A percentile compares a stretch with the other conserved stretches of the same genome.
Conservation (phyloP, 768 basidiomycete species). For the Kwoniella dejecticola region DNA sequence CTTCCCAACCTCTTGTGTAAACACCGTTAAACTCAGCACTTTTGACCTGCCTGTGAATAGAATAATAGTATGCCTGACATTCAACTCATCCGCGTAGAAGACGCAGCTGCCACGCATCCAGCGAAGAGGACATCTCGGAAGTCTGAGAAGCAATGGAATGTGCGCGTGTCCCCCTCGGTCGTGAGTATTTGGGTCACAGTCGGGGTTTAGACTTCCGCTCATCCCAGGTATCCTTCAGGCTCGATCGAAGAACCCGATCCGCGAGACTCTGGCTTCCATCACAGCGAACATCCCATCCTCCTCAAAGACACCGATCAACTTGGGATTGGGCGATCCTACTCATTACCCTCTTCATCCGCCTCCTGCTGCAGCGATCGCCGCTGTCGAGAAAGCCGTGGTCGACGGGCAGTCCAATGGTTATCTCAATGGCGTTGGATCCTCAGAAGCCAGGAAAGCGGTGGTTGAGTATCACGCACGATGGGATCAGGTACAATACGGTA, state of each 20-base stretch:
- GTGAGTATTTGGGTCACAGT: constrained; percentile 25
- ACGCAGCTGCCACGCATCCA: not conserved
- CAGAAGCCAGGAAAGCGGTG: constrained; percentile 51
- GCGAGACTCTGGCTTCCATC: constrained; percentile 44
- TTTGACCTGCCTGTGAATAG: no score
- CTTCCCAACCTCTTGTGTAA: no score
- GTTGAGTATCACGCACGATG: constrained; percentile 54
- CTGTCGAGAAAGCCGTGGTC: constrained; percentile 41
- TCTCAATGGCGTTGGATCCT: constrained; percentile 45
- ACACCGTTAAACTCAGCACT: no score
- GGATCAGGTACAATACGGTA: constrained; percentile 43
- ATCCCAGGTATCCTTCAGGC: constrained; percentile 24
- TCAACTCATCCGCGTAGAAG: constrained; percentile 20
- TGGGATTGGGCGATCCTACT: constrained; percentile 56
- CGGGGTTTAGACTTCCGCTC: not conserved
- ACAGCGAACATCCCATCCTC: constrained; percentile 37
- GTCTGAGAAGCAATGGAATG: constrained; percentile 33
- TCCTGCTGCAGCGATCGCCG: constrained; percentile 40
- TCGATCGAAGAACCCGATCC: constrained; percentile 50
- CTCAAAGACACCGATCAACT: constrained; percentile 54
- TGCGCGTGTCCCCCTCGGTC: constrained; percentile 43
- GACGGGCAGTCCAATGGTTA: constrained; percentile 51
- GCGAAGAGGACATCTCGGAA: not conserved
- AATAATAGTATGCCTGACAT: constrained; percentile 38
- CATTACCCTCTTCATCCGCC: constrained; percentile 54